Evolutionary conservation across 225 moss, liverwort and hornwort genomes (phyloP).

Genomic region (Polytrichum commune): DNA sequence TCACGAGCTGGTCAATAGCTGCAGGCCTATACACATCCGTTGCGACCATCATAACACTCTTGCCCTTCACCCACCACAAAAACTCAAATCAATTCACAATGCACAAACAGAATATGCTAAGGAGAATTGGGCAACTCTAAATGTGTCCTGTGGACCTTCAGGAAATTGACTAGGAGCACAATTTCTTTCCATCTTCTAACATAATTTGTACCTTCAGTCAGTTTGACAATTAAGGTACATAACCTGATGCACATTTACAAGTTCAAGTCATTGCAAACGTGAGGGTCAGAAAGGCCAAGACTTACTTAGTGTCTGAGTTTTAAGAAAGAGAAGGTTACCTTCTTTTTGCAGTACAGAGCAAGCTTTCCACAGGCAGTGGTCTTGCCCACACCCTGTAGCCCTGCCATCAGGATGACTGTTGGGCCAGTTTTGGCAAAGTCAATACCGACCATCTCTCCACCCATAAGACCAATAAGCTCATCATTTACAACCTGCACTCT

Average conservation of each 20-base stretch:
- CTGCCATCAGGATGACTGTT: constrained; percentile 92
- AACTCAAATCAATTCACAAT: background rate
- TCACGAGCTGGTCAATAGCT: constrained; percentile 93
- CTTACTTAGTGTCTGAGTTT: no score
- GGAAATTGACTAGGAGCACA: background rate
- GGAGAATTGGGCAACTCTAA: background rate
- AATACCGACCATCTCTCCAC: constrained; percentile 75
- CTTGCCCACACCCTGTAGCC: constrained; percentile 97
- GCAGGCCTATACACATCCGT: constrained; percentile 98
- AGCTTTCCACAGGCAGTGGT: constrained; percentile 98
- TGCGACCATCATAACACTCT: constrained; percentile 92
- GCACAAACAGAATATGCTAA: background rate
- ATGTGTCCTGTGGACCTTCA: background rate
- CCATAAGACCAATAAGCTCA: constrained; percentile 88
- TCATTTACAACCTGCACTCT: constrained; percentile 93
- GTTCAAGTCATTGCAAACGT: no score
- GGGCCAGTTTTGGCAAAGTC: constrained; percentile 81
- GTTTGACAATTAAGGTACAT: no score
- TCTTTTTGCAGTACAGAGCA: constrained; percentile 76
- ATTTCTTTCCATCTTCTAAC: background rate
- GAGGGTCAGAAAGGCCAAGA: no score
- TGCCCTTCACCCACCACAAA: constrained; percentile 35
- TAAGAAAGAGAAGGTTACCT: constrained; percentile 21
- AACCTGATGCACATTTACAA: no score
- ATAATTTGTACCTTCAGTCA: no score